Conservation (phyloP, 1,284 basidiomycete species). For the Phlebopus sp. region DNA sequence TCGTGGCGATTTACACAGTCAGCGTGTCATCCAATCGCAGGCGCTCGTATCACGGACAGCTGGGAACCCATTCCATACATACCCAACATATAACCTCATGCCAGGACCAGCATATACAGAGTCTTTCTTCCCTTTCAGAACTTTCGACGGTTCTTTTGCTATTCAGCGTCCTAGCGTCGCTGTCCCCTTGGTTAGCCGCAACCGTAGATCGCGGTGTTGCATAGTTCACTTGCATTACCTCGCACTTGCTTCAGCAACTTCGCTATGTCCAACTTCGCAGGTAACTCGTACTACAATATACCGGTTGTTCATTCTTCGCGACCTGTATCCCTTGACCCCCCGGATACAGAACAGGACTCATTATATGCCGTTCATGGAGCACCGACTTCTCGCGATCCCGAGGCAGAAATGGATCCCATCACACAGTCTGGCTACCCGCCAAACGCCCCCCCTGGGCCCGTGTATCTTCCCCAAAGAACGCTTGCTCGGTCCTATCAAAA, state of each 20-base stretch:
- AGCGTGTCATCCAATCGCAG: slow-evolving; percentile 10
- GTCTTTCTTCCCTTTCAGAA: background rate
- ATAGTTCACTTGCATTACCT: background rate
- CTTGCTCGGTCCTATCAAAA: slow-evolving; percentile 58
- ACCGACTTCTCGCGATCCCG: slow-evolving; percentile 21
- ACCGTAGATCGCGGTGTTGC: background rate
- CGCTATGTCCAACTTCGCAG: slow-evolving; percentile 48
- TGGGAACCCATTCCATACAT: slow-evolving; percentile 22
- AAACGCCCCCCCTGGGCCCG: slow-evolving; percentile 27
- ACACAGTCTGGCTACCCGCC: slow-evolving; percentile 13
- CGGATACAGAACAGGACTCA: slow-evolving; percentile 50
- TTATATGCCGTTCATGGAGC: slow-evolving; percentile 17
- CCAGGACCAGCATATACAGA: too few relatives aligned
- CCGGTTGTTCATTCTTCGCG: slow-evolving; percentile 42
- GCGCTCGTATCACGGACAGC: slow-evolving; percentile 15
- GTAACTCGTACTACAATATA: slow-evolving; percentile 47
- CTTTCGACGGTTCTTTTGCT: background rate
- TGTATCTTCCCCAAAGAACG: slow-evolving; percentile 42
- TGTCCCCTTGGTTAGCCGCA: background rate
- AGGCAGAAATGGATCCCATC: slow-evolving; percentile 16
- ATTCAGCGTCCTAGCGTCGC: slow-evolving; percentile 1
- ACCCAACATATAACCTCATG: slow-evolving; percentile 13
- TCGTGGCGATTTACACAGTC: slow-evolving; percentile 31
- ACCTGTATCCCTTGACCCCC: slow-evolving; percentile 44
- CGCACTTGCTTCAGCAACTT: background rate